These are phyloP conservation scores for Ascochyta lentis DNA, from an alignment of 2,329 filamentous ascomycete species.

Conservation along the genomic window DNA sequence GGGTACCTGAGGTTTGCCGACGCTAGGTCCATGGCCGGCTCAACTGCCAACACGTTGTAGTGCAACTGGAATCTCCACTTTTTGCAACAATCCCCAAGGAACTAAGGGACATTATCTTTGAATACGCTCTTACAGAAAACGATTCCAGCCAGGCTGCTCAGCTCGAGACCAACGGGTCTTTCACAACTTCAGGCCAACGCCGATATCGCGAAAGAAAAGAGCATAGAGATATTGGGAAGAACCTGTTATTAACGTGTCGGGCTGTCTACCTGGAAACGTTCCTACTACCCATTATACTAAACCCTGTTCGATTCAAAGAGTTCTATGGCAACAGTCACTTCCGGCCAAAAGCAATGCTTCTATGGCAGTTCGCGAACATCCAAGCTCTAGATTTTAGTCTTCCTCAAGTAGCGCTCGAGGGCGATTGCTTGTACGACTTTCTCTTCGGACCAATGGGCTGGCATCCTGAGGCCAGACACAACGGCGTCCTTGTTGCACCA, in stretches of 20 bases:
- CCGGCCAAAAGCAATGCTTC: not conserved
- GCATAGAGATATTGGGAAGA: slow-evolving; percentile 15
- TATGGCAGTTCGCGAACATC: slow-evolving; percentile 28
- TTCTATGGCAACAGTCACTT: not conserved
- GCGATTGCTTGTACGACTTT: not conserved
- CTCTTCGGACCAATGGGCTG: slow-evolving; percentile 7
- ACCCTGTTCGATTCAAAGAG: slow-evolving; percentile 1
- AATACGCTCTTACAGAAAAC: slow-evolving; percentile 22
- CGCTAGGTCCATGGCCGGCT: too few relatives aligned
- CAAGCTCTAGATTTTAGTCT: slow-evolving; percentile 25
- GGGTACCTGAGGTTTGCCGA: too few relatives aligned
- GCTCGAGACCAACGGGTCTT: not conserved
- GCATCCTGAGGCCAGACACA: slow-evolving; percentile 9
- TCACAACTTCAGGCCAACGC: too few relatives aligned
- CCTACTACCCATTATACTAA: slow-evolving; percentile 19
- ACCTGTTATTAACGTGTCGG: slow-evolving; percentile 26
- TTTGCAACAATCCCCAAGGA: slow-evolving; percentile 25
- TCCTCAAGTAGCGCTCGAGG: slow-evolving; percentile 20
- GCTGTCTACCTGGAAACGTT: slow-evolving; percentile 33
- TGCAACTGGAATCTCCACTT: slow-evolving; percentile 19
- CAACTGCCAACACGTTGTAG: too few relatives aligned
- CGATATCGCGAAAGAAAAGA: not conserved
- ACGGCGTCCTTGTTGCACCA: slow-evolving; percentile 20
- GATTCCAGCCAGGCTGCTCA: too few relatives aligned
- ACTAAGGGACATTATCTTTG: slow-evolving; percentile 26